Evolutionary conservation across 257 asterid genomes (phyloP).

Genomic region (Solanum chiquidenum): DNA sequence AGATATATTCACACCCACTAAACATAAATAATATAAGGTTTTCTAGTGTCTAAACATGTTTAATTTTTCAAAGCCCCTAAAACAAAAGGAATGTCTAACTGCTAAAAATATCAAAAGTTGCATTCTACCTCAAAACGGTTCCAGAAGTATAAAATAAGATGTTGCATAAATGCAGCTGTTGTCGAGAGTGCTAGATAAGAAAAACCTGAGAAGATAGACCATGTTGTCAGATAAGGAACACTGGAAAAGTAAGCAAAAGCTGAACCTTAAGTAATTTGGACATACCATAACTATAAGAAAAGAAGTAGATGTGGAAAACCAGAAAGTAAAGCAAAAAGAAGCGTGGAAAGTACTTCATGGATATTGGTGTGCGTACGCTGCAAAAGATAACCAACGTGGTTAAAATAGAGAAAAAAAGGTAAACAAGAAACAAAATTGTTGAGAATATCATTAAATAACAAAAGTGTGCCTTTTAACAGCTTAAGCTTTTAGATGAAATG

Average conservation of each 20-base stretch:
- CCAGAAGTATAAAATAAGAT: slow-evolving; percentile 94
- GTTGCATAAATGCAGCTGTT: slow-evolving; percentile 96
- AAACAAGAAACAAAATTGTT: not conserved
- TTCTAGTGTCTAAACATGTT: not conserved
- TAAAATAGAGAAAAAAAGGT: slow-evolving; percentile 14
- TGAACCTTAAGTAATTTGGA: not conserved
- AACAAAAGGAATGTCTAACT: not conserved
- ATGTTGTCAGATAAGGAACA: not conserved
- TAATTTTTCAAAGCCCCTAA: not conserved
- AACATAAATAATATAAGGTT: not conserved
- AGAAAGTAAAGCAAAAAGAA: slow-evolving; percentile 94
- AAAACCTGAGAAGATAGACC: slow-evolving; percentile 46
- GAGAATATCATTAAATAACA: not conserved
- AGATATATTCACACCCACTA: not conserved
- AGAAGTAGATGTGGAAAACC: slow-evolving; percentile 92
- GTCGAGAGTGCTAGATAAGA: slow-evolving; percentile 96
- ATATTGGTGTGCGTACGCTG: slow-evolving; percentile 99
- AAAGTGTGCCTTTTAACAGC: too few species aligned
- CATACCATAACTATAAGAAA: slow-evolving; percentile 90
- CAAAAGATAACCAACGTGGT: slow-evolving; percentile 28
- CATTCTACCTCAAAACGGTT: slow-evolving; percentile 83
- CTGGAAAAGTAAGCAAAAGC: not conserved
- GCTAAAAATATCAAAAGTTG: not conserved
- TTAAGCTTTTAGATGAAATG: too few species aligned
- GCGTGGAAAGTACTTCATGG: slow-evolving; percentile 99